phyloP scores from a whole-genome alignment of 78 protist genomes.

The Pelomyxa schiedti region DNA sequence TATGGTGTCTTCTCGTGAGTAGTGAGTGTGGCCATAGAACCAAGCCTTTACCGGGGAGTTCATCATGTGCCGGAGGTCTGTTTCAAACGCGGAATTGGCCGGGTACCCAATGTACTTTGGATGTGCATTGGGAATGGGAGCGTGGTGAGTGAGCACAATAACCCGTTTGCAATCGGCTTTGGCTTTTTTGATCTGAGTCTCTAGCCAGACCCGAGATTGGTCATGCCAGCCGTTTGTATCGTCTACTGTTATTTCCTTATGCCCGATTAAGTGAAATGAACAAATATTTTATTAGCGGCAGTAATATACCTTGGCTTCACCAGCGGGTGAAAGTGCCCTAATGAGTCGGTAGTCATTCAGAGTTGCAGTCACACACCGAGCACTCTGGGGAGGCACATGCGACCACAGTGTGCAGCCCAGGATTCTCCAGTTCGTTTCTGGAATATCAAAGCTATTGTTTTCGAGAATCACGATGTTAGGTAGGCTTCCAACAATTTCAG shows the following conservation, averaged over 20 bases:
- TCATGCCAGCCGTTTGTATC: not conserved
- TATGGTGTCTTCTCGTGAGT: no score
- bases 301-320: no score
- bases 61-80: not conserved
- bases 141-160: not conserved
- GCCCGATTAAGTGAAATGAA: no score
- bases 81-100: not conserved
- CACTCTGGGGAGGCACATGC: not conserved
- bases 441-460: not conserved
- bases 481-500: no score
- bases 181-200: not conserved
- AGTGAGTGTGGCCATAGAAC: no score
- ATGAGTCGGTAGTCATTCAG: not conserved
- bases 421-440: not conserved
- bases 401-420: not conserved
- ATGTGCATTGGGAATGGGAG: not conserved
- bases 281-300: no score
- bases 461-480: not conserved
- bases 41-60: not conserved
- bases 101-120: not conserved
- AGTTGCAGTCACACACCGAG: not conserved
- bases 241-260: not conserved
- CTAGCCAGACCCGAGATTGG: not conserved
- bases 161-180: not conserved
- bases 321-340: no score